Conservation (phyloP, 2,329 filamentous ascomycete genomes). For the Tetracladium maxilliforme region DNA sequence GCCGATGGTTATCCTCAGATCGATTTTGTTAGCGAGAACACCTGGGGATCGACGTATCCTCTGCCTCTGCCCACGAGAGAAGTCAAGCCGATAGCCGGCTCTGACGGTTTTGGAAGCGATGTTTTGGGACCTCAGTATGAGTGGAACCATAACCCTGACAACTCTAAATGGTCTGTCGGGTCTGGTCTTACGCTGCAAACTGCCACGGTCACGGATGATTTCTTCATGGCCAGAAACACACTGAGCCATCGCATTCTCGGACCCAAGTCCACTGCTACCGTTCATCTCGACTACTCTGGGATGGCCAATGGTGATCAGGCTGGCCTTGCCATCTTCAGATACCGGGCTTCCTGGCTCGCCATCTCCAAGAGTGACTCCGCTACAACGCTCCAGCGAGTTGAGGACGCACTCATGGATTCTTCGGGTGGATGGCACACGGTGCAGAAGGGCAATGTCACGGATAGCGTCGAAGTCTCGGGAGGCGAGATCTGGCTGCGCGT, state of each 20-base stretch:
- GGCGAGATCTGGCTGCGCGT: constrained; percentile 21
- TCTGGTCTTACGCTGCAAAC: constrained; percentile 30
- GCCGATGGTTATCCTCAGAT: constrained; percentile 22
- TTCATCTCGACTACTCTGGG: constrained; percentile 28
- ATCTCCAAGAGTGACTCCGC: constrained; percentile 20
- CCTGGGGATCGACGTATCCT: constrained; percentile 17
- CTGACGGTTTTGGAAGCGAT: too few species aligned
- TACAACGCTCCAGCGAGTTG: constrained; percentile 8
- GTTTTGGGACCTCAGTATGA: too few species aligned
- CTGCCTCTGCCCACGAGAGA: constrained; percentile 4
- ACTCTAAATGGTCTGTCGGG: constrained; percentile 4
- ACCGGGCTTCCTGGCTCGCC: constrained; percentile 36
- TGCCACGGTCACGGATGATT: constrained; percentile 33
- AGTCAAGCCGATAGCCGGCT: too few species aligned
- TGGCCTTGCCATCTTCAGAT: constrained; percentile 36
- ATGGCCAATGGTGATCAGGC: constrained; percentile 36
- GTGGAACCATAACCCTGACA: constrained; percentile 1
- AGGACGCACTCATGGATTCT: too few species aligned
- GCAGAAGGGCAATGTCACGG: constrained; percentile 12
- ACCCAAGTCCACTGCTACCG: constrained; percentile 28
- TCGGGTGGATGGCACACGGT: constrained; percentile 12
- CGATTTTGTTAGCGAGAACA: constrained; percentile 14
- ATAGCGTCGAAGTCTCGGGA: constrained; percentile 4
- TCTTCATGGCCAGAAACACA: constrained; percentile 31
- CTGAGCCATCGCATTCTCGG: constrained; percentile 29